These are phyloP conservation scores for Rhodotorula sp. DNA, from an alignment of 1,284 basidiomycete genomes.

Conservation along the genomic window DNA sequence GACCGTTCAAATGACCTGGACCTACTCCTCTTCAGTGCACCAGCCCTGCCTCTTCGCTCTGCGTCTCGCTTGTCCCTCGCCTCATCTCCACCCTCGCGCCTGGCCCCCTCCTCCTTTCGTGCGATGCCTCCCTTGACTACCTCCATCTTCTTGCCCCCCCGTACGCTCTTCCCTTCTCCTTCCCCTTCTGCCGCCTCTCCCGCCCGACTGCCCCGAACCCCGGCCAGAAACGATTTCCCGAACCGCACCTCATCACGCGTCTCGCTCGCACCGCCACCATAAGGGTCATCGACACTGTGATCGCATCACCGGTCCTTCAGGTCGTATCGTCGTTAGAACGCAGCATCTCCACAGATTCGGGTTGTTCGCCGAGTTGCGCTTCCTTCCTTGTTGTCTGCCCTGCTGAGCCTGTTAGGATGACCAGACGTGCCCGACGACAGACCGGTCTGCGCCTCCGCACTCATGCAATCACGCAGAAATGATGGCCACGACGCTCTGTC, in stretches of 20 bases:
- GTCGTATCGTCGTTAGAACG: constrained; percentile 9
- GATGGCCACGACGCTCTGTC: too few species aligned
- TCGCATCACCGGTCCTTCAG: not conserved
- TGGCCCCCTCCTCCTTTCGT: not conserved
- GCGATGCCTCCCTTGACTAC: not conserved
- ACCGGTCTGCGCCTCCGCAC: too few species aligned
- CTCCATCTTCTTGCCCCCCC: not conserved
- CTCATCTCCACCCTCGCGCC: too few species aligned
- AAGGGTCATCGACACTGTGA: constrained; percentile 19
- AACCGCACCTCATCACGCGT: not conserved
- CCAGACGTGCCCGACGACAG: too few species aligned
- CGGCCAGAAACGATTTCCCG: constrained; percentile 8
- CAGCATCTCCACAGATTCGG: too few species aligned
- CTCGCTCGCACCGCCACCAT: not conserved
- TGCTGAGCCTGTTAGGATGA: too few species aligned
- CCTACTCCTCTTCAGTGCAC: too few species aligned
- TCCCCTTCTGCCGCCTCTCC: not conserved
- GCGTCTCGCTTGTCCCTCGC: too few species aligned
- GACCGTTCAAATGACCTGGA: not conserved
- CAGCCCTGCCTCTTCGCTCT: too few species aligned
- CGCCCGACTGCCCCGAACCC: not conserved
- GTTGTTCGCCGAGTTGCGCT: too few species aligned
- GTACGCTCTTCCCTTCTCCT: not conserved
- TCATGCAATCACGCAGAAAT: too few species aligned
- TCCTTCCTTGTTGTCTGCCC: too few species aligned